Base-by-base conservation (phyloP, 1,284 basidiomycete species). In the Rhizoctonia solani region DNA sequence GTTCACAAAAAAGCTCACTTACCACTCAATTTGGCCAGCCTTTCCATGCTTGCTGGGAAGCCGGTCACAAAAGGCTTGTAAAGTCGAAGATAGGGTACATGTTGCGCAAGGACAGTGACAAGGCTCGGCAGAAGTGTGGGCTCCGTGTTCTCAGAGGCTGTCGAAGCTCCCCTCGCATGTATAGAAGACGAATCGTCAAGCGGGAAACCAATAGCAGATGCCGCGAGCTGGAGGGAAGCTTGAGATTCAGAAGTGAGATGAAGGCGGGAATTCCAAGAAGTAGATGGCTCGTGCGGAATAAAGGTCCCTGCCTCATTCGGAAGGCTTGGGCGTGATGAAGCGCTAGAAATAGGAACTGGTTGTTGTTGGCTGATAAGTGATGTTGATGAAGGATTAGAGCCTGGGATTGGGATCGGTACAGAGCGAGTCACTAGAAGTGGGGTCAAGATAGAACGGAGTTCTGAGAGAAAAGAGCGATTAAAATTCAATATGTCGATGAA, bases 401-500 rank as follows among this genome's bases (percentile, higher is more conserved):
- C 37, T 4, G 47, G 49, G 44, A 63, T 63, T 23, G 59, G 47
- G 11, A 46, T 46, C 13, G 44, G 19, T 5, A 21, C 19, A 11
- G 44, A 46, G 9, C 8, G 30, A 3, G 32, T 34, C 41, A n/a
- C 11, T 44, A 61, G 19, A 44, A 49, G 8, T 34, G 76, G 70
- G 72, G 75, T 74, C 37, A 87, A 75, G 68, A 83, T 78, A 39
- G 77, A 73, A 4, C 81, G 80, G 29, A 93, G 81, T 2, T 86
- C 83, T 14, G 82, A 78, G 69, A 87, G 85, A 74, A 93, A 87
- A n/a, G 90, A 86, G 56, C 84, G 87, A 76, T 93, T 92, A 63
- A 95, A 82, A 72, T 93, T 92, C 85, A 91, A 90, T 52, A 96
- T 94, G 78, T 95, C 93, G 74, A 90, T 87, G 74, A 95, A 94